Base-by-base conservation (phyloP, 768 basidiomycete species). In the Russula griseocarnosa region DNA sequence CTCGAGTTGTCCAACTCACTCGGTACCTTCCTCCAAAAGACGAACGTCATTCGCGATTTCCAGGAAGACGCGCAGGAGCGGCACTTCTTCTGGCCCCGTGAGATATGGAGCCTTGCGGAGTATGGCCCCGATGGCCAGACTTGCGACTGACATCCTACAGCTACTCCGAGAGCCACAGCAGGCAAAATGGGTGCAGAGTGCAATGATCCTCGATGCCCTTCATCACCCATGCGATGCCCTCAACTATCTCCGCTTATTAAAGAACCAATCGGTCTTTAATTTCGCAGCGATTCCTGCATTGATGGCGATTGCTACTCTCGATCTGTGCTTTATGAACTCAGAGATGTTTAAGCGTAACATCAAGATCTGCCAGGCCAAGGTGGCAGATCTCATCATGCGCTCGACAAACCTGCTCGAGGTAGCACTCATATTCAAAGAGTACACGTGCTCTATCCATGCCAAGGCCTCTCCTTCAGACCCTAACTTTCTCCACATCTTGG, bases 11-110 rank as follows among this genome's bases (percentile, higher is more conserved):
- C 89, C 70, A 96, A 97, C 77, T 89, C 89, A 11, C 92, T 97
- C 88, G 96, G 96, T n/a, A 81, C 94, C 34, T 78, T 98, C 51
- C 83, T 99, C 13, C 96, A 99, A 75, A 99, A 99, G 77, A 97
- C 94, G 30, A 99, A 99, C 74, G 97, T 99, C 74, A 92, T 94
- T 60, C 91, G 96, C 63, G 96, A 99, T 75, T 92, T 85, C 77
- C 85, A 89, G 51, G 96, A 99, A 74, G 96, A 99, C 73, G 81
- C 85, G 16, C 88, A 95, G 49, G 82, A 95, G 28, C 78, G 80
- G 9, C 84, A 96, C 49, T 89, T 83, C 71, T 98, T 98, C 81
- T 99, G 97, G 95, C 96, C 96, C 0, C 82, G 81, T 53, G 94
- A 94, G 73, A 92, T 99, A 51, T 98, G 93, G 93, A 85, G 81